Percentiles rank a stretch among this genome's conserved stretches.
Conservation (phyloP, 352 stramenopile species). For the Pythium periplocum region DNA sequence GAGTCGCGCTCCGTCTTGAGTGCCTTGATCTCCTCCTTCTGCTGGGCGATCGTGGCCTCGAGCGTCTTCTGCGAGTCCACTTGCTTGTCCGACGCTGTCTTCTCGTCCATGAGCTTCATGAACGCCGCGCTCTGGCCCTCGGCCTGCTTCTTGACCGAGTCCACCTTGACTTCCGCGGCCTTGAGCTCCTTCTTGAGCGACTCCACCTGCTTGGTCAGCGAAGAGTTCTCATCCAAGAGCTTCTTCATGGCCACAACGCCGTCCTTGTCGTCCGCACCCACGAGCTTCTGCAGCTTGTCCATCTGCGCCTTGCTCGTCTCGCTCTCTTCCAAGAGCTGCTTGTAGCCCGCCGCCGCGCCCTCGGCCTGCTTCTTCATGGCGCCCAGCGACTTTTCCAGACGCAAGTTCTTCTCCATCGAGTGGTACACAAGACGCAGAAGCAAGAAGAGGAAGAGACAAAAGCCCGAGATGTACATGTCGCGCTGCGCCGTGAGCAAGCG, state of each 20-base stretch:
- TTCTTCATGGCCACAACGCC: conserved; percentile 19
- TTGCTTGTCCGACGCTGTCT: conserved; percentile 50
- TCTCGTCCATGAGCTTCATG: conserved; percentile 83
- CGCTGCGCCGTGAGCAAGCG: conserved; percentile 69
- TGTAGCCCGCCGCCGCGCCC: conserved; percentile 55
- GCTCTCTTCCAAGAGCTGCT: conserved; percentile 62
- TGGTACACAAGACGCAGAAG: conserved; percentile 76
- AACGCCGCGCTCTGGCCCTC: conserved; percentile 72
- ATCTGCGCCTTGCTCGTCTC: conserved; percentile 61
- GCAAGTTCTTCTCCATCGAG: conserved; percentile 59
- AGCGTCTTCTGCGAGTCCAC: conserved; percentile 32
- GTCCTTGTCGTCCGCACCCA: conserved; percentile 24
- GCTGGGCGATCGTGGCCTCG: conserved; percentile 34
- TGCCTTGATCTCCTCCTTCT: conserved; percentile 38
- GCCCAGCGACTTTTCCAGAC: conserved; percentile 56
- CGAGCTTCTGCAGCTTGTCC: conserved; percentile 54
- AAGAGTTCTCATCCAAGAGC: conserved; percentile 60
- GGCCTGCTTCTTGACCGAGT: conserved; percentile 68
- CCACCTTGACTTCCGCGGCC: conserved; percentile 40
- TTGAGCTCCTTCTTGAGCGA: conserved; percentile 30
- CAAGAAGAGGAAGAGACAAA: conserved; percentile 80
- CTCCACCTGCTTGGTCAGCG: conserved; percentile 38
- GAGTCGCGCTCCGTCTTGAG: conserved; percentile 60
- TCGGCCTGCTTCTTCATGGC: conserved; percentile 82
- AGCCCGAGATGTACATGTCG: conserved; percentile 86